Percentiles rank a stretch among this genome's conserved stretches.
Evolutionary conservation across 345 rosid genomes (phyloP).

Genomic region (Hypericum androsaemum): DNA sequence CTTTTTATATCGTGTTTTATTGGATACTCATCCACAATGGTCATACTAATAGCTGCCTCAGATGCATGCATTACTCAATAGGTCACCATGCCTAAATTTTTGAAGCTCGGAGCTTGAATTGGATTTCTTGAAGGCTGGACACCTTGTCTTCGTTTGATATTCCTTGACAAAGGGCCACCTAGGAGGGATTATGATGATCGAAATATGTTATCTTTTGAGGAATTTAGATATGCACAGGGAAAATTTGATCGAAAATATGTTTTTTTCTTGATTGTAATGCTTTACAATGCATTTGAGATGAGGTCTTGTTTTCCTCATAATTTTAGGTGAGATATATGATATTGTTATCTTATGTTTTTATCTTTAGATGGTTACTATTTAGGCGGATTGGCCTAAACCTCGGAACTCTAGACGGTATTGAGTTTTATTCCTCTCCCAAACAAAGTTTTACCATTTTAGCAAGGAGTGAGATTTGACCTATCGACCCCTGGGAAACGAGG

Average conservation of each 20-base stretch:
- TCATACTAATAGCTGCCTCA: conserved; percentile 44
- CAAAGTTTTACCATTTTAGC: no score
- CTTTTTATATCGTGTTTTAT: conserved; percentile 26
- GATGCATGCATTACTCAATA: conserved; percentile 87
- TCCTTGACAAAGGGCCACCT: conserved; percentile 75
- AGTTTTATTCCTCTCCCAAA: no score
- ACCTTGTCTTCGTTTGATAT: conserved; percentile 91
- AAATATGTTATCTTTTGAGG: conserved; percentile 43
- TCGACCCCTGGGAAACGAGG: no score
- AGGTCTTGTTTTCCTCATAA: conserved; percentile 24
- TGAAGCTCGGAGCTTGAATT: conserved; percentile 92
- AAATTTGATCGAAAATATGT: conserved; percentile 43
- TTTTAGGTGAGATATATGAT: conserved; percentile 17
- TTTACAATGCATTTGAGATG: conserved; percentile 24
- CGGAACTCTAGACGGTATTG: no score
- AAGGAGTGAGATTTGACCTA: no score
- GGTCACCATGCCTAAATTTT: conserved; percentile 99
- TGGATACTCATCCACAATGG: conserved; percentile 44
- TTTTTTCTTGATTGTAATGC: conserved; percentile 44
- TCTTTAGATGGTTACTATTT: no score
- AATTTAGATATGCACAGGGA: conserved; percentile 40
- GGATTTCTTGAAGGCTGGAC: conserved; percentile 67
- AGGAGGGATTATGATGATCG: conserved; percentile 96
- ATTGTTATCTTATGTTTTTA: neutral
- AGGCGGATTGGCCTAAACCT: no score